Evolutionary conservation across 1,284 basidiomycete species (phyloP), one percentile per base, ranked within the genome.

Genomic region (Coniophora puteana): DNA sequence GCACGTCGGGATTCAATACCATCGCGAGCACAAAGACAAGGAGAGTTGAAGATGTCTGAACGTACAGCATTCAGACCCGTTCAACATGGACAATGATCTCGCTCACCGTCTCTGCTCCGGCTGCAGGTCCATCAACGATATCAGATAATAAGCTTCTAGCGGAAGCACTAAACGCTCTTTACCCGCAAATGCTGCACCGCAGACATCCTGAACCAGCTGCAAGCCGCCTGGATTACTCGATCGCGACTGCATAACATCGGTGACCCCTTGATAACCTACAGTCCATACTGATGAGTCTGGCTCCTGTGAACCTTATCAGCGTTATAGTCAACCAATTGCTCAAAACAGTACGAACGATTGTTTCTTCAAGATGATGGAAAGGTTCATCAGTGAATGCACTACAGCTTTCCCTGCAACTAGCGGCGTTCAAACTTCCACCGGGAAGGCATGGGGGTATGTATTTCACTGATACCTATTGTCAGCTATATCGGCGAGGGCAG

Each of bases 141-240:
- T 59, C 18, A 55, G 38, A 11, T 1, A 18, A 4, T 11, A 17
- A 23, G 21, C 3, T 20, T 32, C 8, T 21, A 36, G 24, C 3
- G 8, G 25, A 41, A 26, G 13, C 24, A 36, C 17, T 4, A 16
- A 18, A 12, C 17, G 26, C 40, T 25, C 21, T 55, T 7, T 4
- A 58, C 59, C 59, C 18, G 58, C 56, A 21, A 61, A 59, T 14
- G 58, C 57, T 14, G 59, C 61, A 20, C 46, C 58, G 6, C 58
- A 54, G 4, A 49, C 49, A 34, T 58, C 58, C 21, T 60, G 62
- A 26, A 62, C 36, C 10, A 58, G 56, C 1, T 40, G 42, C 20
- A 55, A 4, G 22, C 52, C 29, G 7, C 21, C 14, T 7, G 12
- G 16, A 47, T 4, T 43, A 40, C 12, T 47, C 32, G 12, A 25